Base-by-base conservation (phyloP, 441 rosid species). In the Erysimum cheiri region DNA sequence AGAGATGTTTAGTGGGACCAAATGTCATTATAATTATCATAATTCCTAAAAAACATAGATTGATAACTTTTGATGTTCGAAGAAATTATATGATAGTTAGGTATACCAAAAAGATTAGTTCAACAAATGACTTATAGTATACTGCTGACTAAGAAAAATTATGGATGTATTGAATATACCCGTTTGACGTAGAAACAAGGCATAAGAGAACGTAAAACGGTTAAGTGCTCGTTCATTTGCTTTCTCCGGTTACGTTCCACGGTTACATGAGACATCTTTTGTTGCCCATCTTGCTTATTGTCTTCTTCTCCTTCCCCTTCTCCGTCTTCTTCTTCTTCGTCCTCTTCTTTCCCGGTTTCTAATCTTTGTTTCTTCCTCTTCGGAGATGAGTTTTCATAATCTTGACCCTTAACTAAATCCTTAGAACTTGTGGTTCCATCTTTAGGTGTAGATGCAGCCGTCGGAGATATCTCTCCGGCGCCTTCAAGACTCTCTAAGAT, bases 121-220 rank as follows among this genome's bases (percentile, higher is more conserved):
- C n/a, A n/a, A n/a, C n/a, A n/a, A n/a, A n/a, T n/a, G n/a, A n/a
- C n/a, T n/a, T n/a, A n/a, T n/a, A n/a, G n/a, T n/a, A n/a, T n/a
- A n/a, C n/a, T n/a, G n/a, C 22, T 57, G 35, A 37, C 13, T 54
- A 54, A 29, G n/a, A 28, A 28, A 63, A 39, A 17, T 3, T 31
- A 36, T 47, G 37, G 46, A 36, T 46, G 4, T 55, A 37, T 73
- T 26, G 46, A 50, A 15, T 9, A 35, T 81, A 92, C 99, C 76
- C 99, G 86, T 80, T 95, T 92, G 83, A 95, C 97, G 72, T 95
- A 92, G 89, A 92, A 95, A 80, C 92, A 82, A 73, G 99, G 99
- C 98, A 90, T 92, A 41, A 95, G 85, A 3, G 97, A 89, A 74
- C 99, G 85, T 54, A 95, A 80, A 33, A 90, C 95, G 0, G 90